Base-by-base conservation (phyloP, 495 filamentous ascomycete genomes). In the Penicillium verhagenii region DNA sequence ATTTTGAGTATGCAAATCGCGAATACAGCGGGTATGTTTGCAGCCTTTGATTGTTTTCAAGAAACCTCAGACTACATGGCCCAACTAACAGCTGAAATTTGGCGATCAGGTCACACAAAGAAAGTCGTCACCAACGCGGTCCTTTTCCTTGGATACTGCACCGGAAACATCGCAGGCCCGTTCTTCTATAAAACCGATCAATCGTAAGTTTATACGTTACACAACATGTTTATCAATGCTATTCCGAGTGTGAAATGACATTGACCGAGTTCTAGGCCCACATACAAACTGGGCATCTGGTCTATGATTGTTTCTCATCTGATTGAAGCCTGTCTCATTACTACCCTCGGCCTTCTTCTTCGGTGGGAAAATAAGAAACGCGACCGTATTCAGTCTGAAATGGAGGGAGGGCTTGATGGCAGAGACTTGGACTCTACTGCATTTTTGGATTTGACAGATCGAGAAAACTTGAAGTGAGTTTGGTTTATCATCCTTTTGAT, bases 131-230 rank as follows among this genome's bases (percentile, higher is more conserved):
- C 78, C 0, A 82, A 81, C 38, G 81, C 76, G 0, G 73, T 81
- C 31, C 70, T 81, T 5, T 85, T 84, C 67, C 61, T 79, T 0
- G 77, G 74, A 0, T 79, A 79, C 56, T 81, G 77, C 52, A 75
- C 74, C 3, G 79, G 76, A 5, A 81, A 81, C 37, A 79, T 84
- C 26, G 73, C 78, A 1, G 82, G 83, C 0, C 84, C 84, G 0
- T 85, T 86, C 65, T 86, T 86, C 69, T 86, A 84, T 60, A 81
- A 81, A 57, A 74, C 73, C 1, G 67, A 65, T 18, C 81, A 86
- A 61, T 68, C 67, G 72, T 77, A 57, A 13, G 63, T 56, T 40
- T 1, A 25, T 56, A 35, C 6, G 11, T 2, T 21, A 16, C 10
- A 44, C 43, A 31, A 4, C 10, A n/a, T n/a, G n/a, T n/a, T n/a